Evolutionary conservation across 805 yeast genomes (phyloP).

Genomic region (Metschnikowia bowlesiae): DNA sequence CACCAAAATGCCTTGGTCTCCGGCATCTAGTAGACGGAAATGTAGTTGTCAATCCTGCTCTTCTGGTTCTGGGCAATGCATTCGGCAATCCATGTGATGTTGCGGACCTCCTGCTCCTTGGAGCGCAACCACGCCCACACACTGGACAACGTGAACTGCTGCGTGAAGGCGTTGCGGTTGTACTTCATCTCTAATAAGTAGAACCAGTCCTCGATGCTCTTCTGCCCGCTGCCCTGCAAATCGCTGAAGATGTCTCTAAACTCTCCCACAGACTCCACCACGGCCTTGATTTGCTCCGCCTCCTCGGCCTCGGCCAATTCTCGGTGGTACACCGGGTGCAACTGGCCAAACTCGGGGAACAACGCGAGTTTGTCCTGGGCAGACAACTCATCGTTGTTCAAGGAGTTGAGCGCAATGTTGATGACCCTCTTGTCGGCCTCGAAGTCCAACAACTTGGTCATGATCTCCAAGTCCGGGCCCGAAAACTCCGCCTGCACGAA

Average conservation of each 20-base stretch:
- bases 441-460: conserved; percentile 73
- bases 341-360: conserved; percentile 78
- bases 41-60: conserved; percentile 86
- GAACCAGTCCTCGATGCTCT: conserved; percentile 88
- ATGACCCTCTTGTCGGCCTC: conserved; percentile 96
- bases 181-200: conserved; percentile 88
- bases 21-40: conserved; percentile 61
- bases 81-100: conserved; percentile 99
- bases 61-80: conserved; percentile 98
- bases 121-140: conserved; percentile 97
- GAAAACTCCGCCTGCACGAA: conserved; percentile 61
- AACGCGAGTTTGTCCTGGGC: conserved; percentile 64
- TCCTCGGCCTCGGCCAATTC: conserved; percentile 77
- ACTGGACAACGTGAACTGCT: conserved; percentile 86
- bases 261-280: conserved; percentile 62
- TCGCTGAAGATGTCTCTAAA: conserved; percentile 54
- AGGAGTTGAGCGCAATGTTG: conserved; percentile 85
- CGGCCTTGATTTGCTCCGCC: conserved; percentile 69
- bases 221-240: conserved; percentile 34
- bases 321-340: conserved; percentile 65
- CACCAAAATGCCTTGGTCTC: not conserved
- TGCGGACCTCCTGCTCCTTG: conserved; percentile 94
- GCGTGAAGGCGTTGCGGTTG: conserved; percentile 91
- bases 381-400: conserved; percentile 72
- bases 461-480: conserved; percentile 74